Base-by-base conservation (phyloP, 2,329 filamentous ascomycete species). In the Pyrenophora tritici-repentis region DNA sequence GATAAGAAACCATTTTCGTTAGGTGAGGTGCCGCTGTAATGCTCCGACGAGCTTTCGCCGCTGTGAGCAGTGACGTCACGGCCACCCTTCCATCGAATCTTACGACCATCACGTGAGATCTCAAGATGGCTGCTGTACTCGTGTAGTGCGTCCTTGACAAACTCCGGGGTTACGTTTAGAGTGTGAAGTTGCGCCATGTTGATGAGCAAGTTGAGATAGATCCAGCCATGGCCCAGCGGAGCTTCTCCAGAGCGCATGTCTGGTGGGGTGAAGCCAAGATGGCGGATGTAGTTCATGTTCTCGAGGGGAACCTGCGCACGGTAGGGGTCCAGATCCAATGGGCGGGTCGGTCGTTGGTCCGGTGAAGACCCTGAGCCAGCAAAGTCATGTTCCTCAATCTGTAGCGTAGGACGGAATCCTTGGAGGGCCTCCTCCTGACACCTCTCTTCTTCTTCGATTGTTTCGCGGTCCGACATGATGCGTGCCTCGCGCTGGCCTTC, bases 131-230 rank as follows among this genome's bases (percentile, higher is more conserved):
- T 81, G 62, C 89, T 93, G 58, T 86, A 83, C 42, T 88, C 84
- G 0, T 79, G 76, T 1, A 95, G 79, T 0, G 91, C 88, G 31
- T 83, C 83, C 50, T 88, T 86, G 33, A 94, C 85, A 62, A 93
- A 93, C 22, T 87, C 85, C 0, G 86, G 81, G 0, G 90, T 91
- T 1, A 95, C 90, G 51, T 91, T 92, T 60, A 94, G 81, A 0
- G 91, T 93, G 63, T 95, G 90, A 14, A 95, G 76, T 72, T 95
- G 90, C 0, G 91, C 90, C 78, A 95, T 82, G 65, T 88, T 91
- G 67, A 87, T 86, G 1, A 95, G 79, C 1, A 95, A 75, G 61
- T 94, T 94, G 6, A 94, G 75, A 62, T 92, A 93, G 0, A 93
- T 85, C 90, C 90, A 94, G 4, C 89, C 89, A 20, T 91, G 85